Evolutionary conservation across 225 moss, liverwort and hornwort species (phyloP).

Genomic region (Marchantia polymorpha): DNA sequence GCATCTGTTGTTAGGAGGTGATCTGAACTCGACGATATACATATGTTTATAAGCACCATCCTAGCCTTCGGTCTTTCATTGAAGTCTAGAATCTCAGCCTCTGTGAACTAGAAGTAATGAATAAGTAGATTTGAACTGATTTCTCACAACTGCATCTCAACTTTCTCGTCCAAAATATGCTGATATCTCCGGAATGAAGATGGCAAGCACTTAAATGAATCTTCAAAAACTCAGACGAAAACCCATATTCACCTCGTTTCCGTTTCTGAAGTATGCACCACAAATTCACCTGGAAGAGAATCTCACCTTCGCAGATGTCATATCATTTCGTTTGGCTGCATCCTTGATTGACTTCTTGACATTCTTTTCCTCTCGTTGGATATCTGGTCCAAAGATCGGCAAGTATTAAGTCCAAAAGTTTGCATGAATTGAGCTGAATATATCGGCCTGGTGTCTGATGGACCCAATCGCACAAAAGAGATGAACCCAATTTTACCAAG

Average conservation of each 20-base stretch:
- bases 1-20: background rate
- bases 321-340: constrained; percentile 94
- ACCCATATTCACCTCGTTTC: too few species aligned
- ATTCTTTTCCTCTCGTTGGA: constrained; percentile 94
- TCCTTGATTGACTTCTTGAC: constrained; percentile 96
- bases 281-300: background rate
- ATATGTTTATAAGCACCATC: background rate
- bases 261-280: background rate
- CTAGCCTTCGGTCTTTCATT: background rate
- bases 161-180: too few species aligned
- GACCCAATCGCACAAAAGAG: background rate
- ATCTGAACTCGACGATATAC: background rate
- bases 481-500: background rate
- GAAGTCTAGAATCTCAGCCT: background rate
- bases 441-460: background rate
- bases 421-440: background rate
- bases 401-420: background rate
- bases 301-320: constrained; percentile 86
- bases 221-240: too few species aligned
- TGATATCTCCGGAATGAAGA: too few species aligned
- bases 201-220: too few species aligned
- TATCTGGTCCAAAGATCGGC: constrained; percentile 50
- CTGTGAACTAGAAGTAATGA: too few species aligned
- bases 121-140: too few species aligned
- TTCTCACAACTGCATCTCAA: too few species aligned